Base-by-base conservation (phyloP, 495 filamentous ascomycete species). In the Penicillium crystallinum region DNA sequence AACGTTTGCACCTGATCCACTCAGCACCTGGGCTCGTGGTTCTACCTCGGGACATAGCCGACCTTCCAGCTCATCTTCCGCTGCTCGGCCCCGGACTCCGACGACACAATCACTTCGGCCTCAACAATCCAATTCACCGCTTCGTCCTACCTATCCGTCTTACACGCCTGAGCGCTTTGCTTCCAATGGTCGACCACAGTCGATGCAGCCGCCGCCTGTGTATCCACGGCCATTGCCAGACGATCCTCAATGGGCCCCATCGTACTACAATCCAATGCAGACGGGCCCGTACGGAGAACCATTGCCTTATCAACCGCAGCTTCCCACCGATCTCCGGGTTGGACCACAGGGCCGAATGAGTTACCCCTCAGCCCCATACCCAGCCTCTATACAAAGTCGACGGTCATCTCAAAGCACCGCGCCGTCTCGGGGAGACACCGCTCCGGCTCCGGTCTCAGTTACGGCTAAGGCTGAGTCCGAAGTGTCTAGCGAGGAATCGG, bases 211-310 rank as follows among this genome's bases (percentile, higher is more conserved):
- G 35, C 49, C 51, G 19, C 43, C 66, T 12, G 38, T 67, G 22
- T 65, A 60, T 39, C 21, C 57, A 8, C 71, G 70, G 25, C 63
- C 74, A 19, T 63, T 74, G 15, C 70, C 72, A 33, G 74, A 79
- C 41, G 75, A 79, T 59, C 67, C 66, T 1, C 67, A 73, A 43
- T 77, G 77, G 75, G 64, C 65, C 4, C 63, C 76, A 34, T 59
- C 73, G 27, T 69, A 74, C 64, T 77, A 53, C 46, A 68, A 54
- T 64, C 65, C 57, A 8, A 56, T 61, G 48, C 64, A 67, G 40
- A 61, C 56, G 44, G 56, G 57, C 22, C 58, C 68, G 7, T 69
- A 72, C 56, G 21, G 73, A 71, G 21, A 62, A 57, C 18, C 49
- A 51, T 27, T 36, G 25, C 57, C 56, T 9, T 71, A 72, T 45